Conservation (phyloP, 2,329 filamentous ascomycete species). For the Triangularia verruculosa region DNA sequence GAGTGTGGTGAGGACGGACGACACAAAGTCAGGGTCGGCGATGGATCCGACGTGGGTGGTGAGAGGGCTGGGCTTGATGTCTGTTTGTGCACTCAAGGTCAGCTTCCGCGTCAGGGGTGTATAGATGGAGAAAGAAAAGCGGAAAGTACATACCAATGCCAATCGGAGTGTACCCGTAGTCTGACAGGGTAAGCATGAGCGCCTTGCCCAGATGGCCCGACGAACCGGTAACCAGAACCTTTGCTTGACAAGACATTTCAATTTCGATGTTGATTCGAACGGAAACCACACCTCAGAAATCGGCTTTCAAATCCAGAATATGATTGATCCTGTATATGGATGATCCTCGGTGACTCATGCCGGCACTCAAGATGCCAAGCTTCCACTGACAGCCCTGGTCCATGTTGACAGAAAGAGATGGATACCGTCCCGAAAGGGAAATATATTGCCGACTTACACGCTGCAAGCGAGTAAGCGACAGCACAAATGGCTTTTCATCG, state of each 20-base stretch:
- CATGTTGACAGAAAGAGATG: background rate
- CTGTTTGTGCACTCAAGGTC: conserved; percentile 15
- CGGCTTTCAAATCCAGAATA: background rate
- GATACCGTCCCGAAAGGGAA: background rate
- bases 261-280: background rate
- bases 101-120: background rate
- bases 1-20: conserved; percentile 32
- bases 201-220: conserved; percentile 46
- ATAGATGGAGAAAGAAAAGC: background rate
- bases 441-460: background rate
- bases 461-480: too few relatives aligned
- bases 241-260: background rate
- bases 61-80: conserved; percentile 39
- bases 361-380: background rate
- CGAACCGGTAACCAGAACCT: conserved; percentile 46
- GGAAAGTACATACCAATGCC: conserved; percentile 32
- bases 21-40: conserved; percentile 36
- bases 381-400: background rate
- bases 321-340: too few relatives aligned
- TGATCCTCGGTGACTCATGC: background rate
- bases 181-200: conserved; percentile 42
- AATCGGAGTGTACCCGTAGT: conserved; percentile 39
- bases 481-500: background rate
- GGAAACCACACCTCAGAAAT: too few relatives aligned
- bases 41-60: conserved; percentile 39